Conservation (phyloP, 2,329 filamentous ascomycete genomes). For the Penicillium sp. region DNA sequence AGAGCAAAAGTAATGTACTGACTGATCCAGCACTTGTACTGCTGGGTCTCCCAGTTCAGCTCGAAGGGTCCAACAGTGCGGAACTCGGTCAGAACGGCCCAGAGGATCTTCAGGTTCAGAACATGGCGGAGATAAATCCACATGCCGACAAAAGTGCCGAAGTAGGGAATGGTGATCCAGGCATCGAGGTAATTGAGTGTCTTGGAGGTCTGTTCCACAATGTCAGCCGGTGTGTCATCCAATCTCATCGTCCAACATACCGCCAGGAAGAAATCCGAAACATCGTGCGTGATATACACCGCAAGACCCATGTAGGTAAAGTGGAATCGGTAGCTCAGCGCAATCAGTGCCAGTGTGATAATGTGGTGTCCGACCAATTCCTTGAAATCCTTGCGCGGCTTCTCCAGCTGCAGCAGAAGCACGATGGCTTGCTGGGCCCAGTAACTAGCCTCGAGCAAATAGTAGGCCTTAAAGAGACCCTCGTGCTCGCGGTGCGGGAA, state of each 20-base stretch:
- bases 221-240: background rate
- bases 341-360: conserved; percentile 80
- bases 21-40: conserved; percentile 51
- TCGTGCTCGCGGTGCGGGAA: conserved; percentile 83
- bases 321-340: conserved; percentile 87
- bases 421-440: conserved; percentile 95
- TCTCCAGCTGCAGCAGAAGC: conserved; percentile 80
- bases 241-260: conserved; percentile 46
- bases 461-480: conserved; percentile 87
- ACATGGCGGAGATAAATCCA: conserved; percentile 93
- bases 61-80: conserved; percentile 48
- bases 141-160: conserved; percentile 72
- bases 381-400: conserved; percentile 91
- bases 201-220: conserved; percentile 71
- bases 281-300: conserved; percentile 92
- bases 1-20: conserved; percentile 47
- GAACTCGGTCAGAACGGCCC: conserved; percentile 48
- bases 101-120: conserved; percentile 49
- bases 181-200: conserved; percentile 86
- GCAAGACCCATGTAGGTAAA: conserved; percentile 93
- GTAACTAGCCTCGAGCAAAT: conserved; percentile 89
- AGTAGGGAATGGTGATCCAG: conserved; percentile 76
- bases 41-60: conserved; percentile 50
- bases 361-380: conserved; percentile 91
- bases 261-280: conserved; percentile 92